Conservation (phyloP, 1,284 basidiomycete genomes). For the Psilocybe mexicana region DNA sequence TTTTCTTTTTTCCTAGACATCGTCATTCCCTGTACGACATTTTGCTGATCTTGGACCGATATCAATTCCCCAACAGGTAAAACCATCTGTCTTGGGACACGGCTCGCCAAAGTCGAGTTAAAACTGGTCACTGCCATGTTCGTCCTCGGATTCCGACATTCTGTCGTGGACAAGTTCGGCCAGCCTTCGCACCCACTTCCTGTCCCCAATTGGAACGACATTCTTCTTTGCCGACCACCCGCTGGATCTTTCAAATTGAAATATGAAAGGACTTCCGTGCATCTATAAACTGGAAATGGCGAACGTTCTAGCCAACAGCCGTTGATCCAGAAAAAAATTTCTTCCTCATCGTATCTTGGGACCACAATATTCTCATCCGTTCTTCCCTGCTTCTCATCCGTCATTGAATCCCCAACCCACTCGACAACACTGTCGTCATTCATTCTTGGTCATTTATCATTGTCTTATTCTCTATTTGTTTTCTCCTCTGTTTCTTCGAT, state of each 20-base stretch:
- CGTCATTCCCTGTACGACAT: not conserved
- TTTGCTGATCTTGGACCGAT: slow-evolving; percentile 10
- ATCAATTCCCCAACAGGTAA: slow-evolving; percentile 45
- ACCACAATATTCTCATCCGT: slow-evolving; percentile 10
- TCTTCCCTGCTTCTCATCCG: not conserved
- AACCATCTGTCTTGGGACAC: slow-evolving; percentile 66
- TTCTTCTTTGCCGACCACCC: slow-evolving; percentile 61
- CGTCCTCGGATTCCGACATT: slow-evolving; percentile 58
- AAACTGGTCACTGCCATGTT: slow-evolving; percentile 68
- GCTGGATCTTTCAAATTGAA: slow-evolving; percentile 52
- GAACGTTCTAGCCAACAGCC: not conserved
- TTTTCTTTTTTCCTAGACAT: slow-evolving; percentile 10
- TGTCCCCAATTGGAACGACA: slow-evolving; percentile 75
- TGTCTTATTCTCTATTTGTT: not conserved
- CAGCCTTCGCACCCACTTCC: slow-evolving; percentile 42
- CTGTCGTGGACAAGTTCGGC: slow-evolving; percentile 52
- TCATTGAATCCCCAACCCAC: not conserved
- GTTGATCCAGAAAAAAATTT: slow-evolving; percentile 7
- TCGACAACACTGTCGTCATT: not conserved
- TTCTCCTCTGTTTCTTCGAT: slow-evolving; percentile 1
- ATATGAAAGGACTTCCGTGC: slow-evolving; percentile 43
- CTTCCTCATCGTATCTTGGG: slow-evolving; percentile 12
- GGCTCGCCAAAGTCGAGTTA: slow-evolving; percentile 69
- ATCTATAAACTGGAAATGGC: slow-evolving; percentile 27
- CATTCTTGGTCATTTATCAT: slow-evolving; percentile 1